These are phyloP conservation scores for Arthrobotrys conoides DNA, from an alignment of 2,329 filamentous ascomycete genomes.

Conservation along the genomic window DNA sequence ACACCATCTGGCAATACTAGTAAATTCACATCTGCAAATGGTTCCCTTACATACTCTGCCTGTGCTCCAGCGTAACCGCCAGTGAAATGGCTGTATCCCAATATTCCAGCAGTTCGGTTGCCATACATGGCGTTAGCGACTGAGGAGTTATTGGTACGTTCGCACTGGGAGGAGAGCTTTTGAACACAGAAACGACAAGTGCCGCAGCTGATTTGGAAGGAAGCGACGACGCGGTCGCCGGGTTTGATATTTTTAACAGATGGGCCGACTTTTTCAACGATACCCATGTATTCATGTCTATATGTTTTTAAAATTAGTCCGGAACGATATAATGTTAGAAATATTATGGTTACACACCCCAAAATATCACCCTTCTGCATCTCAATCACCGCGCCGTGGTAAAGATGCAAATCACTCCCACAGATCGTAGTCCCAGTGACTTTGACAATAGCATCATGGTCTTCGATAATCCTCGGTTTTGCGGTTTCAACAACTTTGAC, in stretches of 20 bases:
- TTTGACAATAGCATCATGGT: slow-evolving; percentile 64
- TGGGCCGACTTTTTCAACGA: slow-evolving; percentile 72
- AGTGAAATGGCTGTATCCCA: slow-evolving; percentile 75
- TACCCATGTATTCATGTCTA: slow-evolving; percentile 71
- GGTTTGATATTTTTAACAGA: slow-evolving; percentile 70
- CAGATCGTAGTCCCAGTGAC: slow-evolving; percentile 69
- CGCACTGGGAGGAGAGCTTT: slow-evolving; percentile 84
- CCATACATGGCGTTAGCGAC: slow-evolving; percentile 77
- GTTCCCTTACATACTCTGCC: slow-evolving; percentile 70
- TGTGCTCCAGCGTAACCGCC: slow-evolving; percentile 90
- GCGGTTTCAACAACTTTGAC: slow-evolving; percentile 42
- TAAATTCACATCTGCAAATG: slow-evolving; percentile 84
- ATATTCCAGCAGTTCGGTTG: slow-evolving; percentile 78
- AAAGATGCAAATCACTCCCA: slow-evolving; percentile 74
- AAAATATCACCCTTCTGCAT: slow-evolving; percentile 77
- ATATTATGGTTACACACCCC: slow-evolving; percentile 66
- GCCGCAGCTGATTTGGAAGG: slow-evolving; percentile 81
- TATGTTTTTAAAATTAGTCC: too few species aligned
- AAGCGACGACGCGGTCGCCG: slow-evolving; percentile 82
- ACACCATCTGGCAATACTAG: slow-evolving; percentile 83
- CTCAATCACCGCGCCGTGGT: slow-evolving; percentile 73
- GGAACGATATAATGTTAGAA: too few species aligned
- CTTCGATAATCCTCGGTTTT: slow-evolving; percentile 64
- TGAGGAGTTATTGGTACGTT: slow-evolving; percentile 75
- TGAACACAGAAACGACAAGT: slow-evolving; percentile 83